Percentiles rank a stretch among this genome's conserved stretches.
These are phyloP conservation scores for Panellus pusillus DNA, from an alignment of 768 basidiomycete species.

Conservation along the genomic window DNA sequence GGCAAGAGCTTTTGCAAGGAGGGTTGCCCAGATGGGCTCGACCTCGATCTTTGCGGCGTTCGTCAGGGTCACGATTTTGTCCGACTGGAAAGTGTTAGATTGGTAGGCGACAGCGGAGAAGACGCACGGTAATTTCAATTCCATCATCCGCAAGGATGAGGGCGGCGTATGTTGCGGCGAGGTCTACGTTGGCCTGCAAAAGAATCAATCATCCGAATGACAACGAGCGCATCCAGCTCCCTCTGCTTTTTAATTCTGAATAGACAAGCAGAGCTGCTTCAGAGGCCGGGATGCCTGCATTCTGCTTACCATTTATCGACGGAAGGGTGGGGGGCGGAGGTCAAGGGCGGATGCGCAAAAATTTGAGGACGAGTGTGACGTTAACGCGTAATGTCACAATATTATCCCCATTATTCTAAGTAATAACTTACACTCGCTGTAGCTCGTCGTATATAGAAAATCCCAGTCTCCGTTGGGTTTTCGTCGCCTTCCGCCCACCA, in stretches of 20 bases:
- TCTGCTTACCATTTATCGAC: too few relatives aligned
- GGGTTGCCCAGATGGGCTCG: conserved; percentile 96
- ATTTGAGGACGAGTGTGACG: too few relatives aligned
- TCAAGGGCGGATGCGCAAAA: too few relatives aligned
- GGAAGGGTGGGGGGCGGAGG: too few relatives aligned
- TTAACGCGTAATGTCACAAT: too few relatives aligned
- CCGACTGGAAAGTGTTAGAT: conserved; percentile 54
- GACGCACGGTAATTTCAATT: conserved; percentile 92
- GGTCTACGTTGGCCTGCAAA: conserved; percentile 59
- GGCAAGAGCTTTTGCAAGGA: conserved; percentile 97
- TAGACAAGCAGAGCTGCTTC: too few relatives aligned
- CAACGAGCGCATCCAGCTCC: neutral
- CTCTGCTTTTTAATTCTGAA: too few relatives aligned
- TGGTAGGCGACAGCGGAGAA: neutral
- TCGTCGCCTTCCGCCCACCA: conserved; percentile 85
- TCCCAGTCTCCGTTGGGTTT: conserved; percentile 80
- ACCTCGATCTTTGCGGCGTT: conserved; percentile 80
- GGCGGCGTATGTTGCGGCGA: conserved; percentile 94
- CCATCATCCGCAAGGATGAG: conserved; percentile 98
- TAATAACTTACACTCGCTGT: conserved; percentile 22
- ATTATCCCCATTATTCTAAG: too few relatives aligned
- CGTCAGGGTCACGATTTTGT: conserved; percentile 89
- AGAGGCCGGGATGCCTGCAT: too few relatives aligned
- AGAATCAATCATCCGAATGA: conserved; percentile 18
- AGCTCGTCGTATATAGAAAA: conserved; percentile 84